Percentiles rank a stretch among this genome's conserved stretches.
Evolutionary conservation across 2,329 filamentous ascomycete genomes (phyloP).

Genomic region (Colletotrichum australisinense): DNA sequence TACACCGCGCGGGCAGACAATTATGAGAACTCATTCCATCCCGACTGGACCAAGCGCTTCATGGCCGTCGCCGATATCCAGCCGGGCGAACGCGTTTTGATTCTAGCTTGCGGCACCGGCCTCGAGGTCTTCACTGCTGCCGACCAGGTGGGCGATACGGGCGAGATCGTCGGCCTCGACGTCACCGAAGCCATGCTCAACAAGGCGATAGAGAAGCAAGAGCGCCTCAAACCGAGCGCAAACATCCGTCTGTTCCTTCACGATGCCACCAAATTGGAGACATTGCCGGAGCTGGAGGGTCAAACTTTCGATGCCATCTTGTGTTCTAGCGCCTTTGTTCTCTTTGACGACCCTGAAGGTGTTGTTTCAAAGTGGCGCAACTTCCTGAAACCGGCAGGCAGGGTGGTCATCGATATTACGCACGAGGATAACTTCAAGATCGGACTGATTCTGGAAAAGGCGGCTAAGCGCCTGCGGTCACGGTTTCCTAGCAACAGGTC

Average conservation of each 20-base stretch:
- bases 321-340: slow-evolving; percentile 49
- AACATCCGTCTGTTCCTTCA: slow-evolving; percentile 39
- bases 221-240: slow-evolving; percentile 36
- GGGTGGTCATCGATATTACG: slow-evolving; percentile 46
- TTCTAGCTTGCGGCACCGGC: slow-evolving; percentile 50
- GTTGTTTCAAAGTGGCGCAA: slow-evolving; percentile 44
- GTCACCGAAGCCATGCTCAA: slow-evolving; percentile 46
- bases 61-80: slow-evolving; percentile 40
- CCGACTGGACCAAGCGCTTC: slow-evolving; percentile 45
- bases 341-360: slow-evolving; percentile 41
- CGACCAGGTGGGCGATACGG: slow-evolving; percentile 40
- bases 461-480: slow-evolving; percentile 39
- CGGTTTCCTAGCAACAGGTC: slow-evolving; percentile 42
- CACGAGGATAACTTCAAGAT: slow-evolving; percentile 44
- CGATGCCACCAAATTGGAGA: slow-evolving; percentile 42
- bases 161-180: slow-evolving; percentile 46
- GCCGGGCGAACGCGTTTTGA: slow-evolving; percentile 43
- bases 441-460: slow-evolving; percentile 42
- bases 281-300: slow-evolving; percentile 36
- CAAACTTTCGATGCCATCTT: slow-evolving; percentile 44
- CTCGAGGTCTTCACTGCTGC: slow-evolving; percentile 46
- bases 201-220: slow-evolving; percentile 40
- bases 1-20: slow-evolving; percentile 44
- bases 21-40: slow-evolving; percentile 49
- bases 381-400: slow-evolving; percentile 43